Evolutionary conservation across 1,139 yeast species (phyloP), one percentile per base, ranked within the genome.

Genomic region (Lodderomyces parapsilosis): DNA sequence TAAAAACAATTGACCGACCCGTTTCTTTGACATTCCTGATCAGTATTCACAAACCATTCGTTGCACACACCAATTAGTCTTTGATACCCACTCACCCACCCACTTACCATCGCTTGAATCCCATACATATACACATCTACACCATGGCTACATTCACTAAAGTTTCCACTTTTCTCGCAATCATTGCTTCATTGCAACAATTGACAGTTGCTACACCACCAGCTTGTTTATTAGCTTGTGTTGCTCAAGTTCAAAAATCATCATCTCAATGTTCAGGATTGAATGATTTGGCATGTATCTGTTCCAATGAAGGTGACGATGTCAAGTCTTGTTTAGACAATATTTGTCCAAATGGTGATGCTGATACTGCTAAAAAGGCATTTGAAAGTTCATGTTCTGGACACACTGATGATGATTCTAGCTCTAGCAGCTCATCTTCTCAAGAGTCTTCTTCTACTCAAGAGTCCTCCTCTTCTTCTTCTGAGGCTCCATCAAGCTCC

Each of bases 201-300:
- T 70, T 40, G 17, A 79, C 72, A 37, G 64, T 77, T 40, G 94
- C 94, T 46, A 73, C 93, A 45, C 93, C 96, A 43, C 94, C 94
- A 50, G 96, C 96, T 35, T 89, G 96, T 73, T 71, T 89, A 54
- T 74, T 89, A 62, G 95, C 96, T 39, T 89, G 96, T 78, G 93
- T 86, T 47, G 76, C 86, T 44, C 76, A 80, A 57, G 90, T 85
- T 43, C 73, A 79, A 54, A 78, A 76, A 60, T 20, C 33, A 14
- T 71, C 78, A 38, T 66, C 80, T 41, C 57, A 69, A 39, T 83
- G 91, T 64, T 54, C 68, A 46, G 71, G 81, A 45, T 68, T 87
- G 62, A 77, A 76, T 60, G 81, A 83, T 59, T 70, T 86, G 51
- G 55, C 65, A 42, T 87, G 96, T 72, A 68, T 86, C 55, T 84